Base-by-base conservation (phyloP, 2,329 filamentous ascomycete species). In the Capronia coronata region DNA sequence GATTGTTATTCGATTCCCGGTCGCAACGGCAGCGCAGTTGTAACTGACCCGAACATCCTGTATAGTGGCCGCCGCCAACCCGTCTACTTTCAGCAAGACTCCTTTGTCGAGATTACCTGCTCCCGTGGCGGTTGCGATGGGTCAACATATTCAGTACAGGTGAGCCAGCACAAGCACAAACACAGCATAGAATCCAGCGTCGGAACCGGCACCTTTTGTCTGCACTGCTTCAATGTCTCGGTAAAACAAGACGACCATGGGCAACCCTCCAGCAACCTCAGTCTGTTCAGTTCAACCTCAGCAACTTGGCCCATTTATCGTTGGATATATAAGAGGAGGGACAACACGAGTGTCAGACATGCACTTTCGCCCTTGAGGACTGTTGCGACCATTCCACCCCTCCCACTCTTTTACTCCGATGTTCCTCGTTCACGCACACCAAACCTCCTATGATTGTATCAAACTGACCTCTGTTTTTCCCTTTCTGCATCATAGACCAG, bases 21-120 rank as follows among this genome's bases (percentile, higher is more conserved):
- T 37, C 14, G 8, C n/a, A 19, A 19, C 18, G 19, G 21, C 2
- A 23, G 16, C n/a, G n/a, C n/a, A 14, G 18, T 51, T 29, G 19
- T n/a, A 30, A 37, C 29, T 25, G 38, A 46, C 51, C 41, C 39
- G 18, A 40, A n/a, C n/a, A 19, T n/a, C 23, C 22, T 43, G 34
- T 23, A 13, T 11, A 74, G 71, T 73, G 61, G 68, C 68, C 64
- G 65, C 67, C 59, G 66, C 69, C 61, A 68, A 70, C 60, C 66
- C 70, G 60, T 67, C 68, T 51, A 64, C 64, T 45, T 65, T 71
- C 64, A 66, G 62, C 51, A 57, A 51, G 44, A 58, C 64, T 54
- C 65, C 69, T 46, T 59, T 73, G 61, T 66, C 68, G 58, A 68
- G 64, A 62, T 62, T 69, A 52, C 66, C 68, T 49, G 66, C 68